A percentile compares a stretch with the other conserved stretches of the same genome.
These are phyloP conservation scores for Candida tetrigidarum DNA, from an alignment of 1,139 yeast genomes.

Conservation along the genomic window DNA sequence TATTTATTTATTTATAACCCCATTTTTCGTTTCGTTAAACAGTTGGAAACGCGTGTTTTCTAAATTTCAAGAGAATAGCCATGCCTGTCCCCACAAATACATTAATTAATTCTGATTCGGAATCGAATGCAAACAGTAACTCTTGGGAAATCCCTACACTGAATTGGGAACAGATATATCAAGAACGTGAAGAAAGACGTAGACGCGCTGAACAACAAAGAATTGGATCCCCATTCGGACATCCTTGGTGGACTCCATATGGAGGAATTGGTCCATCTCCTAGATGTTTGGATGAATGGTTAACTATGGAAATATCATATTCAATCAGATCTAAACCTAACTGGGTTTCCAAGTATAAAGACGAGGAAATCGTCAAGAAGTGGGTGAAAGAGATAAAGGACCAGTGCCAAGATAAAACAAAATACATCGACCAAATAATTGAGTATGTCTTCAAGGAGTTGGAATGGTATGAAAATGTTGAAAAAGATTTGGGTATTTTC, in stretches of 20 bases:
- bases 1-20: not conserved
- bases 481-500: slow-evolving; percentile 14
- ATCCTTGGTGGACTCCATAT: slow-evolving; percentile 20
- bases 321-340: slow-evolving; percentile 32
- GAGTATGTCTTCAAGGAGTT: slow-evolving; percentile 31
- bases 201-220: slow-evolving; percentile 12
- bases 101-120: slow-evolving; percentile 6
- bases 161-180: slow-evolving; percentile 9
- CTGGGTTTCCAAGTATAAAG: slow-evolving; percentile 36
- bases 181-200: slow-evolving; percentile 10
- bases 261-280: slow-evolving; percentile 21
- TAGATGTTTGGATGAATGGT: slow-evolving; percentile 29
- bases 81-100: slow-evolving; percentile 13
- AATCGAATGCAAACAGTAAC: not conserved
- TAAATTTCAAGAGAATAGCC: not conserved
- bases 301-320: slow-evolving; percentile 27
- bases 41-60: not conserved
- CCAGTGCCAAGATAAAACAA: slow-evolving; percentile 20
- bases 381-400: slow-evolving; percentile 34
- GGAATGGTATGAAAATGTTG: slow-evolving; percentile 29
- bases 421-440: slow-evolving; percentile 22
- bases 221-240: slow-evolving; percentile 14
- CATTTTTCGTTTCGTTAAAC: not conserved
- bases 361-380: slow-evolving; percentile 28
- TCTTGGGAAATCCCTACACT: not conserved